These are phyloP conservation scores for Saitozyma podzolica DNA, from an alignment of 768 basidiomycete genomes.

Conservation along the genomic window DNA sequence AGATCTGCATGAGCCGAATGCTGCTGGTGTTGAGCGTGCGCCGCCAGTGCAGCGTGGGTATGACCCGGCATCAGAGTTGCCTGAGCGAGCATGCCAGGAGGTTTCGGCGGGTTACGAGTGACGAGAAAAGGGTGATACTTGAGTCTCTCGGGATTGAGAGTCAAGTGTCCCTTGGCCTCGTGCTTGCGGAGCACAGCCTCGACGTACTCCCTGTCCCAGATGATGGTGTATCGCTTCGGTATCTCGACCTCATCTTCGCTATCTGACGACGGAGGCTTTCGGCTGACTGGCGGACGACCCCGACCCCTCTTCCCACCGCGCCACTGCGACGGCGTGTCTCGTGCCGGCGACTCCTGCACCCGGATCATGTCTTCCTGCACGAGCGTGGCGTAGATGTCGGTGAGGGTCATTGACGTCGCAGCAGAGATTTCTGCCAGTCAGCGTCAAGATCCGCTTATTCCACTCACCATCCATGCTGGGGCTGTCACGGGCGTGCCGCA, in stretches of 20 bases:
- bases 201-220: conserved; percentile 70
- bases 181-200: conserved; percentile 66
- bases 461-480: conserved; percentile 73
- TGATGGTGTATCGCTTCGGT: conserved; percentile 71
- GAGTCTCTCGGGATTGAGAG: conserved; percentile 71
- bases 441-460: neutral
- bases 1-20: neutral
- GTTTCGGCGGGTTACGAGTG: conserved; percentile 48
- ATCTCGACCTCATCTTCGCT: conserved; percentile 44
- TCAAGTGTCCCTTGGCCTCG: conserved; percentile 76
- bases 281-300: conserved; percentile 10
- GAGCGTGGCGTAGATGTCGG: conserved; percentile 79
- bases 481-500: conserved; percentile 62
- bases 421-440: conserved; percentile 66
- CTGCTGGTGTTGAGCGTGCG: neutral
- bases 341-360: conserved; percentile 24
- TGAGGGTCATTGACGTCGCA: conserved; percentile 84
- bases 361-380: conserved; percentile 72
- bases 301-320: conserved; percentile 12
- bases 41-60: neutral
- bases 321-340: conserved; percentile 18
- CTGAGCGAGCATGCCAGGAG: conserved; percentile 11
- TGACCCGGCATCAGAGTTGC: conserved; percentile 14
- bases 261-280: neutral
- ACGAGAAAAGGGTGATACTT: conserved; percentile 94